A percentile compares a stretch with the other conserved stretches of the same genome.
phyloP scores from a whole-genome alignment of 2,329 filamentous ascomycete genomes.

The Achaetomium macrosporum region DNA sequence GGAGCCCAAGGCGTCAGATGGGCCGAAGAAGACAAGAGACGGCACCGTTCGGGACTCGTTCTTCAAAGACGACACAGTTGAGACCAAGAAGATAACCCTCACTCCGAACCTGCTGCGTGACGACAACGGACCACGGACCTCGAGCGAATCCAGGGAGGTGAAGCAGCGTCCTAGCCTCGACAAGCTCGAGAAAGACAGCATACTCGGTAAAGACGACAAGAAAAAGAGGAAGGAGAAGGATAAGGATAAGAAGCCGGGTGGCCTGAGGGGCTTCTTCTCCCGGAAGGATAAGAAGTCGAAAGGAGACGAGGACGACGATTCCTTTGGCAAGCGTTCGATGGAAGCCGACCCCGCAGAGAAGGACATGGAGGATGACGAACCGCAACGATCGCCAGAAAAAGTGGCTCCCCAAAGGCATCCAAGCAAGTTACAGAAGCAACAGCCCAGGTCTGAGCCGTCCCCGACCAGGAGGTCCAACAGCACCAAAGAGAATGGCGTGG shows the following conservation, averaged over 20 bases:
- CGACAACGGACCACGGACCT: constrained; percentile 52
- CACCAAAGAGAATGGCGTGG: constrained; percentile 31
- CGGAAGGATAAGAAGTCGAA: constrained; percentile 56
- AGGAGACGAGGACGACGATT: constrained; percentile 54
- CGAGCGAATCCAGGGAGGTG: constrained; percentile 50
- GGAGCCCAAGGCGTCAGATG: constrained; percentile 46
- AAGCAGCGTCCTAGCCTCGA: constrained; percentile 66
- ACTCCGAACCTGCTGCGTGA: constrained; percentile 89
- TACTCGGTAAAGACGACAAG: constrained; percentile 60
- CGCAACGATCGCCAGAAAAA: constrained; percentile 44
- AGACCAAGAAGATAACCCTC: constrained; percentile 95
- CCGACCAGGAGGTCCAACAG: constrained; percentile 37
- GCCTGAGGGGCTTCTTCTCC: constrained; percentile 56
- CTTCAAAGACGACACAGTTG: constrained; percentile 91
- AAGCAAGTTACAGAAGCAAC: constrained; percentile 67
- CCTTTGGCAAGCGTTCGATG: constrained; percentile 56
- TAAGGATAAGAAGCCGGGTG: constrained; percentile 58
- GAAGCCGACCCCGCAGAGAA: constrained; percentile 41
- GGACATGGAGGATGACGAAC: constrained; percentile 39
- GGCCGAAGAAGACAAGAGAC: constrained; percentile 64
- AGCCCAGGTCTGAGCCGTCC: constrained; percentile 45
- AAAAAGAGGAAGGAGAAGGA: constrained; percentile 70
- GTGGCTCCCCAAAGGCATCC: constrained; percentile 47
- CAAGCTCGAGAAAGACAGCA: constrained; percentile 58
- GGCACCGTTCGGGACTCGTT: constrained; percentile 90